These are phyloP conservation scores for Deinandra increscens DNA, from an alignment of 129 eudicot species.

Conservation along the genomic window DNA sequence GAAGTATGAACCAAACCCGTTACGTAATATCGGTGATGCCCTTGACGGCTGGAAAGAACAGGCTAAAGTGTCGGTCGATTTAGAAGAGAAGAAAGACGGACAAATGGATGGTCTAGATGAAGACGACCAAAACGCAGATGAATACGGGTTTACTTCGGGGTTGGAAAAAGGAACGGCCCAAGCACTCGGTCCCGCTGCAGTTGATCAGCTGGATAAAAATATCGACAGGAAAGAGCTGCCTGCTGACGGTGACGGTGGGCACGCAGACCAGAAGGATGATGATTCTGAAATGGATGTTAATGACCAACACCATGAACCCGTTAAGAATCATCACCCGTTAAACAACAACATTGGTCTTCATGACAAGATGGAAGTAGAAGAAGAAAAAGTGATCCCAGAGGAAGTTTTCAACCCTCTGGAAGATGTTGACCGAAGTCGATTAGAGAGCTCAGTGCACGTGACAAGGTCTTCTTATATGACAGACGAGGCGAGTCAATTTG, in stretches of 20 bases:
- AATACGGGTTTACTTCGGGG: conserved; percentile 81
- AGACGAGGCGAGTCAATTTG: conserved; percentile 39
- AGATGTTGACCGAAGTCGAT: conserved; percentile 18
- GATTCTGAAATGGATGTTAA: conserved; percentile 49
- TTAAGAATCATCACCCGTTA: conserved; percentile 32
- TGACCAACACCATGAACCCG: conserved; percentile 36
- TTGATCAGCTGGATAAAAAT: conserved; percentile 64
- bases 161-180: conserved; percentile 81
- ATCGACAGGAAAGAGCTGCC: conserved; percentile 43
- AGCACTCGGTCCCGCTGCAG: conserved; percentile 80
- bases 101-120: conserved; percentile 44
- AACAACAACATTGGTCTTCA: conserved; percentile 24
- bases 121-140: conserved; percentile 62
- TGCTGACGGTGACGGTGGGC: conserved; percentile 40
- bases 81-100: conserved; percentile 38
- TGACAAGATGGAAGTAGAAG: conserved; percentile 29
- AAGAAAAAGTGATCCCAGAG: conserved; percentile 38
- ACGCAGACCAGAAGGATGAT: conserved; percentile 33
- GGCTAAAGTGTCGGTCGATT: conserved; percentile 73
- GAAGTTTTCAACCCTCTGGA: conserved; percentile 24
- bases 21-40: conserved; percentile 85
- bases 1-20: conserved; percentile 78
- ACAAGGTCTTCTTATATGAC: conserved; percentile 45
- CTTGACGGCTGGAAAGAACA: conserved; percentile 95
- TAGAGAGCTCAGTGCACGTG: conserved; percentile 56